Evolutionary conservation across 2,329 filamentous ascomycete genomes (phyloP).

Genomic region (Paradendryphiella salina): DNA sequence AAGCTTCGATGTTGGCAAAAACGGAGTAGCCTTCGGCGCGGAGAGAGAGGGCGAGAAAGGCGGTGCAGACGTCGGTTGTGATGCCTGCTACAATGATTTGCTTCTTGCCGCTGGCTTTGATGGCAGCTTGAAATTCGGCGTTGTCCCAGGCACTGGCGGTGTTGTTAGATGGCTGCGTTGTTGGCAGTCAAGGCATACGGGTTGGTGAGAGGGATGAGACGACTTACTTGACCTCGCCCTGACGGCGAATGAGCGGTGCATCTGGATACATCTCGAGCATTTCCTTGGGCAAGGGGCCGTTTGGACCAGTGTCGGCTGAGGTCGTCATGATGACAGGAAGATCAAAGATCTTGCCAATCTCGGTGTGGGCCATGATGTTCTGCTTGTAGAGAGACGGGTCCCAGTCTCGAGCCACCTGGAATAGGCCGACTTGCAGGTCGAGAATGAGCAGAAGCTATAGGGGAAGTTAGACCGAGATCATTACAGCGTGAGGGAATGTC

Average conservation of each 20-base stretch:
- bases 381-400: conserved; percentile 66
- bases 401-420: conserved; percentile 66
- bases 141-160: conserved; percentile 69
- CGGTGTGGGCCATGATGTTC: conserved; percentile 69
- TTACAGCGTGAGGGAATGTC: neutral
- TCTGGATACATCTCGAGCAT: conserved; percentile 69
- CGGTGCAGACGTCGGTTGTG: conserved; percentile 74
- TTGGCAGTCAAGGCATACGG: neutral
- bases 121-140: conserved; percentile 65
- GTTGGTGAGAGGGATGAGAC: neutral
- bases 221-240: conserved; percentile 67
- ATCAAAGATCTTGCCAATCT: conserved; percentile 67
- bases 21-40: conserved; percentile 72
- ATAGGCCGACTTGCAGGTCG: conserved; percentile 64
- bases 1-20: conserved; percentile 72
- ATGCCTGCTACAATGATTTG: conserved; percentile 75
- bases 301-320: conserved; percentile 70
- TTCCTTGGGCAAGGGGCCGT: conserved; percentile 70
- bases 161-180: conserved; percentile 10
- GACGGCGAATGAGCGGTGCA: conserved; percentile 66
- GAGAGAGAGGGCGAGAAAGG: conserved; percentile 74
- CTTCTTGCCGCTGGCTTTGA: conserved; percentile 65
- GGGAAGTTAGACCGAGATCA: neutral
- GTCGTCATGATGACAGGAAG: conserved; percentile 71
- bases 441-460: conserved; percentile 59